Base-by-base conservation (phyloP, 176 grass and related monocot genomes). In the Chrysopogon serrulatus region DNA sequence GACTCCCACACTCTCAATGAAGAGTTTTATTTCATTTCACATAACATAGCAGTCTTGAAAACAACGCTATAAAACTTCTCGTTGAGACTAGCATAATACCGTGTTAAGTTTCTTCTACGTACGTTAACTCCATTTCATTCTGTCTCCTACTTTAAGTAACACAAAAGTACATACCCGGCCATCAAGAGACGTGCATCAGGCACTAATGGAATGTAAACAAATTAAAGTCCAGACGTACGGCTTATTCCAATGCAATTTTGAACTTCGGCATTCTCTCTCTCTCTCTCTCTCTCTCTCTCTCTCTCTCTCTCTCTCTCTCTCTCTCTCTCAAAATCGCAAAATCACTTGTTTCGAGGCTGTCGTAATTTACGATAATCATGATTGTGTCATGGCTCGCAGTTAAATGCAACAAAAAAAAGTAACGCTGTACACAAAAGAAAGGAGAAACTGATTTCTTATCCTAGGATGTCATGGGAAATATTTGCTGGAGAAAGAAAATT, bases 61-160 rank as follows among this genome's bases (percentile, higher is more conserved):
- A n/a, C n/a, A n/a, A n/a, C n/a, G n/a, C n/a, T n/a, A n/a, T n/a
- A n/a, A n/a, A n/a, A n/a, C n/a, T n/a, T n/a, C n/a, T n/a, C n/a
- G n/a, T n/a, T n/a, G n/a, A n/a, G n/a, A n/a, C n/a, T n/a, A n/a
- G n/a, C n/a, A 34, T 66, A 68, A 74, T 84, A 10, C 67, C 79
- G 59, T 79, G n/a, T n/a, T n/a, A n/a, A n/a, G 73, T 19, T 39
- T 36, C 56, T 73, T 26, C 5, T 64, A 5, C 53, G 42, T 53
- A 70, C 33, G 64, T 49, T 80, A 79, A 48, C 33, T 60, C 60
- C 79, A 45, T 76, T 43, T 82, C 36, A 32, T 76, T 68, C 51
- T 17, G 44, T 56, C 39, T 37, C 72, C 45, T 42, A 57, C 40
- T 83, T 74, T 44, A 62, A 82, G 68, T 45, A 82, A 44, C 39